phyloP scores from a whole-genome alignment of 495 filamentous ascomycete species.

The Cercophora scortea region DNA sequence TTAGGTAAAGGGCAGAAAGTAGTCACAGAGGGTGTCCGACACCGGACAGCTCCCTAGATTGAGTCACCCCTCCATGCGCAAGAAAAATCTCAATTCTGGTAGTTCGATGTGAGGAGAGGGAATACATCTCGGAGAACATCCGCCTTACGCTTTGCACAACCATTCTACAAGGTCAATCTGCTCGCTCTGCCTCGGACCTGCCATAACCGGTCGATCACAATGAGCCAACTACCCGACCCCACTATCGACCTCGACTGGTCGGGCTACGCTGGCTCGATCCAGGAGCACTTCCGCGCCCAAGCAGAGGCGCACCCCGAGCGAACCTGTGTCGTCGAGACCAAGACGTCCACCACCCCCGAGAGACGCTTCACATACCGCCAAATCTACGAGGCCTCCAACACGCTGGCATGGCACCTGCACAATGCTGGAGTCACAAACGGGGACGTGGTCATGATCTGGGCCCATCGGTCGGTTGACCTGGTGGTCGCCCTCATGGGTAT shows the following conservation, averaged over 20 bases:
- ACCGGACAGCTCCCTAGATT: neutral
- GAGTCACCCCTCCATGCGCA: neutral
- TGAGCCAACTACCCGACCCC: conserved; percentile 57
- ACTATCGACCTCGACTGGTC: conserved; percentile 76
- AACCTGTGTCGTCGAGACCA: conserved; percentile 79
- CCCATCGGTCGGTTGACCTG: conserved; percentile 70
- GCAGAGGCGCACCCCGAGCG: conserved; percentile 67
- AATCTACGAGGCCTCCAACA: conserved; percentile 80
- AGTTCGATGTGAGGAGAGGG: neutral
- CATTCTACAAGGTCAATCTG: too few species aligned
- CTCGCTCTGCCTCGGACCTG: neutral
- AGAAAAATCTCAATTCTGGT: neutral
- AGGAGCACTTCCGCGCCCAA: conserved; percentile 43
- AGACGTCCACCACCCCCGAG: conserved; percentile 46
- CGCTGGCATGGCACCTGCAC: conserved; percentile 70
- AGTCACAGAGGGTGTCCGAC: neutral
- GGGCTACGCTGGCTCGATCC: conserved; percentile 55
- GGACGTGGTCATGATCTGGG: conserved; percentile 92
- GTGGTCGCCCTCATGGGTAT: conserved; percentile 60
- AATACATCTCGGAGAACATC: too few species aligned
- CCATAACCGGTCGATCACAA: neutral
- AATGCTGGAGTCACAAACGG: conserved; percentile 64
- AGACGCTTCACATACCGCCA: conserved; percentile 79
- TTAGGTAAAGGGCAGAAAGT: neutral
- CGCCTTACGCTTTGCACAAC: neutral